Evolutionary conservation across 805 yeast genomes (phyloP), one percentile per base, ranked within the genome.

Genomic region (Suhomyces canberraensis): DNA sequence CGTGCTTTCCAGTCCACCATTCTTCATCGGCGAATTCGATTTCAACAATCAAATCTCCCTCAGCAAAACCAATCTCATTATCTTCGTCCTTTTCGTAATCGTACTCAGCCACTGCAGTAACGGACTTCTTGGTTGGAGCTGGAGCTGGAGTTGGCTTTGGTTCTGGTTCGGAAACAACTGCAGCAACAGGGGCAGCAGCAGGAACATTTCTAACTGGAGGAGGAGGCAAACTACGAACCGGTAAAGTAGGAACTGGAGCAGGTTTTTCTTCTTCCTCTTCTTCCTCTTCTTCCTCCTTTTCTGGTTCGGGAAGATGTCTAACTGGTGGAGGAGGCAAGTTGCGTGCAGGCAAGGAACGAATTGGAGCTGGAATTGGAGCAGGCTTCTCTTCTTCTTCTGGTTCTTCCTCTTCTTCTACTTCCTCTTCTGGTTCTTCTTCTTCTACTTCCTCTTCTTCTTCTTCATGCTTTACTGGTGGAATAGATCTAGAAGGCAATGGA

Each of bases 41-140:
- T 18, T 78, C 78, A n/a, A 71, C 62, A 42, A 85, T 76, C 24
- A 56, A 46, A 45, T 85, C 93, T 36, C 85, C 89, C 48, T 81
- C 90, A 14, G 46, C 64, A 32, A 85, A 75, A 0, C 71, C 71
- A 35, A 85, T 76, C 56, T 85, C 95, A 49, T 84, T 82, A 37
- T 81, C 90, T 50, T 84, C 95, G 42, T 78, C 87, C 51, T 79
- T 77, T 46, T 69, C 81, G 46, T 82, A 84, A 42, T 84, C 93
- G 58, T 88, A 93, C 53, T 81, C 83, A 4, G 93, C 98, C 42
- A 77, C 57, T 2, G 97, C 98, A 22, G 70, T 59, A 8, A 59
- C 51, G 14, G 31, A 19, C 31, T 30, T 31, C 36, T 36, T 49
- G 50, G 11, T 31, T 21, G 18, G 31, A 14, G 48, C 16, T 6